phyloP scores from a whole-genome alignment of 768 basidiomycete species.

The Termitomyces sp. region DNA sequence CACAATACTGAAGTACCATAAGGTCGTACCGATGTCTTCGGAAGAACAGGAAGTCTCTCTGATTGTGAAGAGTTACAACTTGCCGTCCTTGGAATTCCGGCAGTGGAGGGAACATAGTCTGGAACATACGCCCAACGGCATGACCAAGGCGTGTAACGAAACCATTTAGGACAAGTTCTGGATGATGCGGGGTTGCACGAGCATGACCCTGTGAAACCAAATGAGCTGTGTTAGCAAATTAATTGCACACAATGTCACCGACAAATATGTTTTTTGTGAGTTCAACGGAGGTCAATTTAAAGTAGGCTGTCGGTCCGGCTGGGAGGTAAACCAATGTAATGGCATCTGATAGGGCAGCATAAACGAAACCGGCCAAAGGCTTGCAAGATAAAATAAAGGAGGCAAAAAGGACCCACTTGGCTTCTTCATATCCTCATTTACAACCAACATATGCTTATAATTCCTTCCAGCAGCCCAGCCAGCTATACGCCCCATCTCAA shows the following conservation, averaged over 20 bases:
- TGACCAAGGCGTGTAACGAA: conserved; percentile 94
- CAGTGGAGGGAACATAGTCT: conserved; percentile 91
- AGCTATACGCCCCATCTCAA: conserved; percentile 86
- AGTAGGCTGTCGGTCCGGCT: conserved; percentile 90
- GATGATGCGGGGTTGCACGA: conserved; percentile 85
- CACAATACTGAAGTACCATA: background rate
- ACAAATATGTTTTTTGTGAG: conserved; percentile 85
- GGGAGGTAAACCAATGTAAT: conserved; percentile 91
- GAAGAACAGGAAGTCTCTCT: conserved; percentile 97
- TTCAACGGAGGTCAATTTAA: conserved; percentile 87
- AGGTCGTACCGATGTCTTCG: conserved; percentile 77
- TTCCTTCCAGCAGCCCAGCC: conserved; percentile 89
- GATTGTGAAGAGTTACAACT: conserved; percentile 95
- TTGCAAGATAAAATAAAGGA: background rate
- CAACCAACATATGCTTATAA: conserved; percentile 85
- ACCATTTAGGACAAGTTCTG: conserved; percentile 92
- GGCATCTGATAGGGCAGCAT: conserved; percentile 56
- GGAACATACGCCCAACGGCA: conserved; percentile 91
- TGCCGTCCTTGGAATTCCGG: conserved; percentile 96
- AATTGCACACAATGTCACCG: conserved; percentile 19
- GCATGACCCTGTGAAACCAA: conserved; percentile 72
- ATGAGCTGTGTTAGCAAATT: background rate
- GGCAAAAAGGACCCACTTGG: conserved; percentile 60
- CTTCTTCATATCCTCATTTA: conserved; percentile 93
- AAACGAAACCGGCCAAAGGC: background rate